Conservation (phyloP, 2,329 filamentous ascomycete species). For the Periconia sp. region DNA sequence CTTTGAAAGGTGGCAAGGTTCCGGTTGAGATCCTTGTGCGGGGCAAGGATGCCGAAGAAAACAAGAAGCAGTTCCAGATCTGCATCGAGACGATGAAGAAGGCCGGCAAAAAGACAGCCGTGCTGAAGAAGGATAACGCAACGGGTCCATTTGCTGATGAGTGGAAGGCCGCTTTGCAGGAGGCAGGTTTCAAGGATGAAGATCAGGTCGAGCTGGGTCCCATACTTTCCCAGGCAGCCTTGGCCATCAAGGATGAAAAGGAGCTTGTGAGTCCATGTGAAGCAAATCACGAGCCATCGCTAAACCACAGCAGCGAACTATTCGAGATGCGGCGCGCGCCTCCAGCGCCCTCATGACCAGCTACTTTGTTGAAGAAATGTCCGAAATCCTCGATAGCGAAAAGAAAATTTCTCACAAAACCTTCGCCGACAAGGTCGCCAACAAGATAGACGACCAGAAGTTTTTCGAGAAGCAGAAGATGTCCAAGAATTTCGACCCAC, state of each 20-base stretch:
- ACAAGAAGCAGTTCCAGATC: conserved; percentile 85
- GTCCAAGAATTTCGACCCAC: conserved; percentile 80
- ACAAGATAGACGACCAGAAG: conserved; percentile 88
- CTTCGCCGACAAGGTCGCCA: conserved; percentile 82
- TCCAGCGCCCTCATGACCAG: conserved; percentile 93
- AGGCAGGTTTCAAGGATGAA: conserved; percentile 74
- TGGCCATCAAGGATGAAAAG: conserved; percentile 92
- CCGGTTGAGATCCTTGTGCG: conserved; percentile 89
- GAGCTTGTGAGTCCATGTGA: conserved; percentile 64
- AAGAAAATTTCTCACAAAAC: conserved; percentile 93
- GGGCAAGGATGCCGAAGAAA: conserved; percentile 88
- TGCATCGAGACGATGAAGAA: conserved; percentile 84
- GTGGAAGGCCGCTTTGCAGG: conserved; percentile 83
- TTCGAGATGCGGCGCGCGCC: conserved; percentile 91
- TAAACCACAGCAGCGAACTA: conserved; percentile 63
- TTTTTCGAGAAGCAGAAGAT: conserved; percentile 90
- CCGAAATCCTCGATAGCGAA: conserved; percentile 89
- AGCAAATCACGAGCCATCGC: not conserved
- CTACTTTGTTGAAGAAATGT: conserved; percentile 99
- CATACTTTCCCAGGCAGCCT: conserved; percentile 79
- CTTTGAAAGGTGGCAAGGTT: conserved; percentile 87
- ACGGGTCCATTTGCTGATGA: conserved; percentile 91
- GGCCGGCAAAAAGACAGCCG: conserved; percentile 87
- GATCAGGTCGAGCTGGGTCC: conserved; percentile 85
- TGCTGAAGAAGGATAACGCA: conserved; percentile 80